Evolutionary conservation across 371 early-diverging fungal genomes (phyloP), one percentile per base, ranked within the genome.

Genomic region (Actinomortierella ambigua): DNA sequence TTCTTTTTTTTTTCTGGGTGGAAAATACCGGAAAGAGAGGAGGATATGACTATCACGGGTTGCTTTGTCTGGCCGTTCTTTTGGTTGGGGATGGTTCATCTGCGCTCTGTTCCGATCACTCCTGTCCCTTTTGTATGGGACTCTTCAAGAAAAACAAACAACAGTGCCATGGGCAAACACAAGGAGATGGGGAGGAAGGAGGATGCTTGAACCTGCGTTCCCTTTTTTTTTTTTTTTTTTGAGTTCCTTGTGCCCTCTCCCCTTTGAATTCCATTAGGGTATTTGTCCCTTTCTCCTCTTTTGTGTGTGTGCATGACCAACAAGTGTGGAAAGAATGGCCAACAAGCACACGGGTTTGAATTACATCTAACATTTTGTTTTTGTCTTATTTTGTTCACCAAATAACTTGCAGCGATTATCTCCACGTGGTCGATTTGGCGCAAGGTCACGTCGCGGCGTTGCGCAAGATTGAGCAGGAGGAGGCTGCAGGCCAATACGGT

Each of bases 361-460:
- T 44, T 41, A 39, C 6, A 18, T 9, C 15, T 27, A 1, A 29
- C 17, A 28, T 14, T 24, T 2, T 22, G 28, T 27, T 43, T 17
- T 2, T 4, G 11, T 28, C 2, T 22, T 50, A 34, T 6, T 34
- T n/a, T 56, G 18, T 26, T 18, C 24, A 51, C 27, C 28, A 17
- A n/a, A 5, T 46, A 13, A 41, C 22, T 1, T 49, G 51, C 61
- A 85, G 86, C 54, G 96, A 95, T 76, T 96, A 89, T 61, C 88
- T 96, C 50, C 96, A 96, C 68, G 93, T 96, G 1, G 86, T 89
- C 50, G 96, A 96, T 65, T 76, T 95, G 23, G 95, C 95, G 0
- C 82, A 82, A 18, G 95, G 94, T 1, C 96, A 96, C 70, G 82
- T 94, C 4, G 82, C 82, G 3, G 95, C 96, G 1, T 75, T 95